Evolutionary conservation across 129 eudicot species (phyloP).

Genomic region (Gnaphalium uliginosum): DNA sequence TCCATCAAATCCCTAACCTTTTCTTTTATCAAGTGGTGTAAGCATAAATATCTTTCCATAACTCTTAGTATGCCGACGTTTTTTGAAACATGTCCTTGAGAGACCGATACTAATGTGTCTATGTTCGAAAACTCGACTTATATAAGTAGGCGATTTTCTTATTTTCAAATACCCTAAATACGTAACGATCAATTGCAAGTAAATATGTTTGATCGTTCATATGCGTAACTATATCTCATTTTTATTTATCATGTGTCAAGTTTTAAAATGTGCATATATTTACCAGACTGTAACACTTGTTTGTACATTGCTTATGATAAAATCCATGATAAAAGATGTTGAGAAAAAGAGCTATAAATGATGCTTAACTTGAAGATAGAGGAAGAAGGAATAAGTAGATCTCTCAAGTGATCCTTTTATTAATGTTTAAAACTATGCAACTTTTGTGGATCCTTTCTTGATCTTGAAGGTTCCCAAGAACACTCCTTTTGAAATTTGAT

Average conservation of each 20-base stretch:
- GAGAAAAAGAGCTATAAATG: slow-evolving; percentile 22
- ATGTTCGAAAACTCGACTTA: background rate
- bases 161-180: background rate
- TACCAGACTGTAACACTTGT: background rate
- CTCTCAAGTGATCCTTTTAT: slow-evolving; percentile 37
- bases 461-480: slow-evolving; percentile 33
- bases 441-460: slow-evolving; percentile 40
- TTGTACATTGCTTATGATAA: background rate
- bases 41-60: background rate
- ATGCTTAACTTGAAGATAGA: slow-evolving; percentile 41
- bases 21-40: background rate
- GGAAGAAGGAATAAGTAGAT: slow-evolving; percentile 32
- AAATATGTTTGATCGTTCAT: background rate
- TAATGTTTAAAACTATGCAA: slow-evolving; percentile 24
- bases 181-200: background rate
- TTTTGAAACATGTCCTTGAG: background rate
- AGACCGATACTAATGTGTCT: background rate
- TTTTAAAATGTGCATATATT: background rate
- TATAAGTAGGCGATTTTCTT: background rate
- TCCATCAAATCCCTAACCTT: slow-evolving; percentile 13
- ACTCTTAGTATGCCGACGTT: too few relatives aligned
- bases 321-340: background rate
- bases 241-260: background rate
- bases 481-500: slow-evolving; percentile 1
- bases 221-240: background rate